Percentiles rank a stretch among this genome's conserved stretches.
Evolutionary conservation across 2,329 filamentous ascomycete genomes (phyloP).

Genomic region (Huntiella bhutanensis): DNA sequence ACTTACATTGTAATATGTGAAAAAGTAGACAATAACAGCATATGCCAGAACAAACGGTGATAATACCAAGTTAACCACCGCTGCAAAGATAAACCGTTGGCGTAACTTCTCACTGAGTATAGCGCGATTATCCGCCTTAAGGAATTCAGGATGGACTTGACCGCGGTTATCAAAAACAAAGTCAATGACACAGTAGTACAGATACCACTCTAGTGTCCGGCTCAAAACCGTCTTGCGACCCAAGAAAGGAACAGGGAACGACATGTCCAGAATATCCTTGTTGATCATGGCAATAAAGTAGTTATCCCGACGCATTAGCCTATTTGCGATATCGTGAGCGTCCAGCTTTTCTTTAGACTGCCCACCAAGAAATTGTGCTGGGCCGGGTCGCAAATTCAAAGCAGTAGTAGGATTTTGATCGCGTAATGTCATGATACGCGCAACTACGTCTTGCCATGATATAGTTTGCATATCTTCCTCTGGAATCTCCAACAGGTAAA

Average conservation of each 20-base stretch:
- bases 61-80: conserved; percentile 67
- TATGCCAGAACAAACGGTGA: conserved; percentile 79
- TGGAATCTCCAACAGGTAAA: conserved; percentile 63
- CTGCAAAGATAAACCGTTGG: conserved; percentile 62
- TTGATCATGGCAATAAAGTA: conserved; percentile 95
- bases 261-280: conserved; percentile 82
- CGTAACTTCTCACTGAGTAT: conserved; percentile 61
- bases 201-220: conserved; percentile 75
- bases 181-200: conserved; percentile 78
- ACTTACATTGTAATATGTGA: conserved; percentile 78
- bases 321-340: conserved; percentile 91
- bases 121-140: conserved; percentile 65
- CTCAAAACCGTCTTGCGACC: conserved; percentile 69
- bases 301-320: conserved; percentile 90
- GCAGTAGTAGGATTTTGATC: conserved; percentile 74
- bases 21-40: conserved; percentile 74
- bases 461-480: conserved; percentile 79
- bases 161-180: conserved; percentile 83
- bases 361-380: conserved; percentile 47
- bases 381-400: conserved; percentile 30
- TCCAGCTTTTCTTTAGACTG: conserved; percentile 89
- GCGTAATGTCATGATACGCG: conserved; percentile 62
- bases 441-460: conserved; percentile 82
- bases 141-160: conserved; percentile 68
- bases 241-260: conserved; percentile 68